phyloP scores from a whole-genome alignment of 2,329 filamentous ascomycete genomes.

The Harringtonia lauricola region DNA sequence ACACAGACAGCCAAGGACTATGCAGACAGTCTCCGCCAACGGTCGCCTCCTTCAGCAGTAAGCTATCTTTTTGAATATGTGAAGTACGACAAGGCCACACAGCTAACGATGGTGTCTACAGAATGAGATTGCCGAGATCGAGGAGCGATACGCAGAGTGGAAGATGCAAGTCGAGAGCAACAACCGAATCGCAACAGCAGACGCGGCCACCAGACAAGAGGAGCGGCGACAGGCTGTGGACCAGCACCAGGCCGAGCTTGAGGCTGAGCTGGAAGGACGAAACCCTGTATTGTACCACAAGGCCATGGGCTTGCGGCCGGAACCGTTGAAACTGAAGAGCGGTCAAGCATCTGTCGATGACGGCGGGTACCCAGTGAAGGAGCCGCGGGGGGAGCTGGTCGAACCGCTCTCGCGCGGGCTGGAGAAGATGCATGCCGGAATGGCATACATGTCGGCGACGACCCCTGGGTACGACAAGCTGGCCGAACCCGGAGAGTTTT shows the following conservation, averaged over 20 bases:
- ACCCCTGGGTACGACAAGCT: slow-evolving; percentile 12
- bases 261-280: slow-evolving; percentile 33
- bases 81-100: background rate
- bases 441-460: background rate
- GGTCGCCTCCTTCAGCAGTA: slow-evolving; percentile 22
- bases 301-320: slow-evolving; percentile 23
- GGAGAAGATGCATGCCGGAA: slow-evolving; percentile 20
- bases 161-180: slow-evolving; percentile 31
- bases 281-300: slow-evolving; percentile 36
- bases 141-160: slow-evolving; percentile 33
- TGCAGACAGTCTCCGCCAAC: slow-evolving; percentile 25
- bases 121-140: slow-evolving; percentile 17
- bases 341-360: background rate
- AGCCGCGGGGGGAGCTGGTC: slow-evolving; percentile 16
- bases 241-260: slow-evolving; percentile 35
- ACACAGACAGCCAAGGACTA: slow-evolving; percentile 28
- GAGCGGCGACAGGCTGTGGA: slow-evolving; percentile 30
- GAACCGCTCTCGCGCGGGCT: slow-evolving; percentile 19
- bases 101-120: background rate
- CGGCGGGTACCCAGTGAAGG: slow-evolving; percentile 12
- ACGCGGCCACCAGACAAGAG: slow-evolving; percentile 25
- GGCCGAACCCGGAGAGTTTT: slow-evolving; percentile 6
- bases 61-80: slow-evolving; percentile 4
- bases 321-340: slow-evolving; percentile 1
- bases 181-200: slow-evolving; percentile 24